A percentile compares a stretch with the other conserved stretches of the same genome.
phyloP scores from a whole-genome alignment of 2,329 filamentous ascomycete species.

The Colletotrichum abscissum region DNA sequence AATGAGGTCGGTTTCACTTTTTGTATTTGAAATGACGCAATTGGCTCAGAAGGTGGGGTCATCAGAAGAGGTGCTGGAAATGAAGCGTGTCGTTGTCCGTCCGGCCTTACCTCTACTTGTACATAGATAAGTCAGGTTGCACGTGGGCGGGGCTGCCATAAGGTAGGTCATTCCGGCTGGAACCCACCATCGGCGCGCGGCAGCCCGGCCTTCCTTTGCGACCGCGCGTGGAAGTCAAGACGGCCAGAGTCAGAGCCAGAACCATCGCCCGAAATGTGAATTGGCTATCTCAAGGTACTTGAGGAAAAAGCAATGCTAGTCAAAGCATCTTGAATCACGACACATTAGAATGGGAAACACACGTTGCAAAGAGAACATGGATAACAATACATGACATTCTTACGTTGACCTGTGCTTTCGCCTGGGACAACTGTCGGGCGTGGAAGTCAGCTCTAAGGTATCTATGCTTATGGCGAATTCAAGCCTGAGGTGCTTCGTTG shows the following conservation, averaged over 20 bases:
- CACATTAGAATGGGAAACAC: not conserved
- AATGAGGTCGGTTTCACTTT: not conserved
- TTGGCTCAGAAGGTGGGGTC: conserved; percentile 22
- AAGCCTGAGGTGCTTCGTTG: not conserved
- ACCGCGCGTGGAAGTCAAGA: not conserved
- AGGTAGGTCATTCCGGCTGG: not conserved
- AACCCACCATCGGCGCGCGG: not conserved
- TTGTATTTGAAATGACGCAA: conserved; percentile 29
- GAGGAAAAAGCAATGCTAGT: no score
- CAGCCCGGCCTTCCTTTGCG: no score
- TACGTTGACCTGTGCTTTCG: not conserved
- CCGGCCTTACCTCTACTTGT: not conserved
- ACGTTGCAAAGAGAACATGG: not conserved
- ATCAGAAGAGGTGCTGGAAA: not conserved
- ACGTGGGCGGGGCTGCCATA: not conserved
- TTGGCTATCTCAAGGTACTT: not conserved
- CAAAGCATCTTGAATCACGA: no score
- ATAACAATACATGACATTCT: not conserved
- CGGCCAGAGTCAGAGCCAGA: no score
- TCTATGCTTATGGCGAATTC: not conserved
- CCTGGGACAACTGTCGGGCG: not conserved
- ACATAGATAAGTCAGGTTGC: not conserved
- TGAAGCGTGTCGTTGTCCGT: not conserved
- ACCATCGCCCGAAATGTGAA: no score
- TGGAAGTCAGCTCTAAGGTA: not conserved